A percentile compares a stretch with the other conserved stretches of the same genome.
phyloP scores from a whole-genome alignment of 345 rosid species.

The Rhizophora apiculata region DNA sequence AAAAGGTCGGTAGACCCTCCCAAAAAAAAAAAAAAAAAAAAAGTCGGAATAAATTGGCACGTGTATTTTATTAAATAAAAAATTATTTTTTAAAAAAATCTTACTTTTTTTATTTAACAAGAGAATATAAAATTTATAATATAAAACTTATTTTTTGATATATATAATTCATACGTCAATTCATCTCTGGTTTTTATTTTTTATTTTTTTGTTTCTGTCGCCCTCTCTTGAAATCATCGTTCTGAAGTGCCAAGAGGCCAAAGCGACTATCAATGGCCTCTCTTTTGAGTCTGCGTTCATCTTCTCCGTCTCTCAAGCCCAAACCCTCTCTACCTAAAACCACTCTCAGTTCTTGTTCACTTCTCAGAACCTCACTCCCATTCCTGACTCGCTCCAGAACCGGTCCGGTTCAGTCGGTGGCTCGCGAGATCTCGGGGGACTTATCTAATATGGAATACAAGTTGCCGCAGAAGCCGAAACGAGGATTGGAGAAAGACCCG shows the following conservation, averaged over 20 bases:
- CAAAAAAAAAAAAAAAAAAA: too few species aligned
- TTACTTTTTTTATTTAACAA: too few species aligned
- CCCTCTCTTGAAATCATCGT: background rate
- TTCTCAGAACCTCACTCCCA: conserved; percentile 28
- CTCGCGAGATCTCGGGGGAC: conserved; percentile 54
- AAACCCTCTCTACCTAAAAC: conserved; percentile 20
- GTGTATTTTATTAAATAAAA: too few species aligned
- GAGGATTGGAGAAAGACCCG: conserved; percentile 64
- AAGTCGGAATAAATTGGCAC: too few species aligned
- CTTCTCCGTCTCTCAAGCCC: conserved; percentile 43
- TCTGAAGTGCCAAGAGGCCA: background rate
- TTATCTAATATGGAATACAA: conserved; percentile 34
- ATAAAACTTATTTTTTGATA: too few species aligned
- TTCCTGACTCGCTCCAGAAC: conserved; percentile 31
- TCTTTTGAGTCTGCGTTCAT: conserved; percentile 40
- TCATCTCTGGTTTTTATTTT: too few species aligned
- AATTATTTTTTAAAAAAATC: too few species aligned
- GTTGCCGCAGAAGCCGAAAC: conserved; percentile 26
- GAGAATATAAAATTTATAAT: too few species aligned
- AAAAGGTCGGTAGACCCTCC: too few species aligned
- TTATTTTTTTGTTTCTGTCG: background rate
- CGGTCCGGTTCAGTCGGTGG: conserved; percentile 36
- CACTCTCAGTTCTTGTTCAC: background rate
- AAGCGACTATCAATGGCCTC: conserved; percentile 46
- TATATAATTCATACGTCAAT: too few species aligned